A percentile compares a stretch with the other conserved stretches of the same genome.
Evolutionary conservation across 495 filamentous ascomycete genomes (phyloP).

Genomic region (Mytilinidion resinicola): DNA sequence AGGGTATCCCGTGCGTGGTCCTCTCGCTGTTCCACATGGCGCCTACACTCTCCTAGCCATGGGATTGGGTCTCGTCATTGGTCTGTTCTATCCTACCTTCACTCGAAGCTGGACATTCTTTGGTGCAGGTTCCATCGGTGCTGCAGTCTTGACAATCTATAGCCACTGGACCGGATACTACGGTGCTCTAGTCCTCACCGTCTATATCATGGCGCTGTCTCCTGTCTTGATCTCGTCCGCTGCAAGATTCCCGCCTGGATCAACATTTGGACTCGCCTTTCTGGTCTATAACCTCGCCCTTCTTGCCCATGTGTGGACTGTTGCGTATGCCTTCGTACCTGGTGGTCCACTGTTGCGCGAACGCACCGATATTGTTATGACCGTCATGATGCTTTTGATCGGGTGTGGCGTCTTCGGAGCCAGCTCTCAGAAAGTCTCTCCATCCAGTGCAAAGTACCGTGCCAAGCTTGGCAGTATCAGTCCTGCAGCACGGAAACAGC

Average conservation of each 20-base stretch:
- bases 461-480: constrained; percentile 42
- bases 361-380: constrained; percentile 93
- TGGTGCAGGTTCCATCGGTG: constrained; percentile 69
- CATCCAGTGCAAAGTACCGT: constrained; percentile 36
- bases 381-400: constrained; percentile 72
- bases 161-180: constrained; percentile 87
- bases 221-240: constrained; percentile 70
- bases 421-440: constrained; percentile 45
- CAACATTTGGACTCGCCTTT: constrained; percentile 81
- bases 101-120: constrained; percentile 75
- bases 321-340: constrained; percentile 98
- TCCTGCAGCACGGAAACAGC: constrained; percentile 48
- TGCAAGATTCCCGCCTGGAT: constrained; percentile 64
- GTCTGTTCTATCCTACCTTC: constrained; percentile 64
- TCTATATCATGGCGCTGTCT: constrained; percentile 77
- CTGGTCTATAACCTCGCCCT: constrained; percentile 85
- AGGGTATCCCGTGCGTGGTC: constrained; percentile 86
- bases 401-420: constrained; percentile 80
- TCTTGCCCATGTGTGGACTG: constrained; percentile 95
- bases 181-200: constrained; percentile 66
- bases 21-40: constrained; percentile 82
- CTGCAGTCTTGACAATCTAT: constrained; percentile 71
- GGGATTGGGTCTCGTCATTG: constrained; percentile 73
- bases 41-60: constrained; percentile 78
- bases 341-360: constrained; percentile 90